phyloP scores from a whole-genome alignment of 139 green algal species.

The Chlamydomonas applanata region DNA sequence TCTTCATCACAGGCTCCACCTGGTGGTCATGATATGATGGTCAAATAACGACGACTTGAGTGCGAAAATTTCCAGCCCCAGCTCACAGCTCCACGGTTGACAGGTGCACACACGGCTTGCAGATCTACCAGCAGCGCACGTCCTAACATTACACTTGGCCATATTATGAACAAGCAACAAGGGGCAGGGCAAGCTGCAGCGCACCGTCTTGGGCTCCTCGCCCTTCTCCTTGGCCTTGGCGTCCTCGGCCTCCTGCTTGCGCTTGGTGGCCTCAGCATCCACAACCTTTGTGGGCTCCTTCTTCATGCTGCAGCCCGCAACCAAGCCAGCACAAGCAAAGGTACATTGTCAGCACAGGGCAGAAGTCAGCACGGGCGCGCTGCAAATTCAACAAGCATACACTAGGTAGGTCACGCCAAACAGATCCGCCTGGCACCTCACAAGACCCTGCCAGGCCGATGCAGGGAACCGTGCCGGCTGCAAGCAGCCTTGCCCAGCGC shows the following conservation, averaged over 20 bases:
- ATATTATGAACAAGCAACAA: neutral
- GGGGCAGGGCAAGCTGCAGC: too few relatives aligned
- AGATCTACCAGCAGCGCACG: neutral
- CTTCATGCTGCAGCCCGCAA: conserved; percentile 13
- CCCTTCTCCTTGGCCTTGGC: conserved; percentile 66
- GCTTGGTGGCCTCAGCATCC: conserved; percentile 77
- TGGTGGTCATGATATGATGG: conserved; percentile 7
- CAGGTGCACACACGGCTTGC: neutral
- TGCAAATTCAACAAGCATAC: too few relatives aligned
- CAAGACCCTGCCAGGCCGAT: too few relatives aligned
- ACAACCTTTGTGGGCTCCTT: conserved; percentile 60
- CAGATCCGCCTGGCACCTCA: too few relatives aligned
- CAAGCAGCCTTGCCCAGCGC: too few relatives aligned
- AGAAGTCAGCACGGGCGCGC: too few relatives aligned
- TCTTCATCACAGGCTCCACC: conserved; percentile 88
- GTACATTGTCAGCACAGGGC: too few relatives aligned
- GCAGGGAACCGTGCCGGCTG: too few relatives aligned
- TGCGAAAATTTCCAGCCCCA: neutral
- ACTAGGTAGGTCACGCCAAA: too few relatives aligned
- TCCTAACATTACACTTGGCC: too few relatives aligned
- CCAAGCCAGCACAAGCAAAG: too few relatives aligned
- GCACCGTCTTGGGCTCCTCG: conserved; percentile 56
- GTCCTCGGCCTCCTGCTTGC: conserved; percentile 76
- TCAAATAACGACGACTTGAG: too few relatives aligned
- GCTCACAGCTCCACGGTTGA: neutral